A percentile compares a stretch with the other conserved stretches of the same genome.
Conservation (phyloP, 139 green algal species). For the Closterium sp. region DNA sequence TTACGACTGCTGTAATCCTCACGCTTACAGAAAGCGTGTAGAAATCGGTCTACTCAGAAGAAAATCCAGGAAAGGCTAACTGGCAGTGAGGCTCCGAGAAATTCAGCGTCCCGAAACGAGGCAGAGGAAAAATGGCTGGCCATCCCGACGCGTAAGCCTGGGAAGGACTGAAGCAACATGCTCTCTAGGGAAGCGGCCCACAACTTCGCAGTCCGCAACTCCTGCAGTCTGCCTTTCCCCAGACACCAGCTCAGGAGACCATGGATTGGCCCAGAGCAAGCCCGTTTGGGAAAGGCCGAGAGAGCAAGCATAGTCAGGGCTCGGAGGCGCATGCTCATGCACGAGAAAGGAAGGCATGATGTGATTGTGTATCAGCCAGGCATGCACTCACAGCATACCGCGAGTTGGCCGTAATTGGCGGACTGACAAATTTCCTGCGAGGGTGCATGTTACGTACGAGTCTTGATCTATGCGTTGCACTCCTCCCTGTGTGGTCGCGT, state of each 20-base stretch:
- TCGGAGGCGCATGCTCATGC: background rate
- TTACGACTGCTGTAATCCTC: no score
- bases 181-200: background rate
- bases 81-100: background rate
- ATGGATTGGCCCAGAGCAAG: background rate
- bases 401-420: no score
- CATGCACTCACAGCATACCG: no score
- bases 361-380: background rate
- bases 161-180: background rate
- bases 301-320: background rate
- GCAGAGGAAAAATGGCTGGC: background rate
- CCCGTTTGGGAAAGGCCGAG: background rate
- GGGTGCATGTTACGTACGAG: no score
- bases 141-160: background rate
- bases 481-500: no score
- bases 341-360: background rate
- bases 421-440: no score
- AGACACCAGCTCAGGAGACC: background rate
- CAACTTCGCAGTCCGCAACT: background rate
- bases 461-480: no score
- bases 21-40: no score
- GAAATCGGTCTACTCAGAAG: background rate
- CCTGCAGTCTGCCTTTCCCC: background rate
- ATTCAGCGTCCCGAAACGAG: background rate
- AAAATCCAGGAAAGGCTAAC: background rate